phyloP scores from a whole-genome alignment of 495 filamentous ascomycete species.

The Physcia stellaris region DNA sequence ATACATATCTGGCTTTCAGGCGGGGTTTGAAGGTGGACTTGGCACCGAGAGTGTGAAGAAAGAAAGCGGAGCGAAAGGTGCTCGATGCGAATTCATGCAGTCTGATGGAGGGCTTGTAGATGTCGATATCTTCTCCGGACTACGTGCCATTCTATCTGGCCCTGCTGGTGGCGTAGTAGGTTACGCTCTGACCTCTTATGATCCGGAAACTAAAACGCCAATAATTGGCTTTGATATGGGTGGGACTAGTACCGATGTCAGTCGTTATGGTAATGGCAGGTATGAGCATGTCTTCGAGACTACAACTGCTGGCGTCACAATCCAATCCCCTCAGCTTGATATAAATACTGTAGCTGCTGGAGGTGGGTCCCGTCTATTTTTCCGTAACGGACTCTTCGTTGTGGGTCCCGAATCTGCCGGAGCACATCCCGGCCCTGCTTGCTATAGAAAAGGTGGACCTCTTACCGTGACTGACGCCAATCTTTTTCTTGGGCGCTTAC shows the following conservation, averaged over 20 bases:
- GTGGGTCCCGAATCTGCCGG: constrained; percentile 90
- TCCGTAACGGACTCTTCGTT: constrained; percentile 87
- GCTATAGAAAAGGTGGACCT: constrained; percentile 88
- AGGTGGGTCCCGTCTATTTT: constrained; percentile 80
- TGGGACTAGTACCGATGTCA: constrained; percentile 91
- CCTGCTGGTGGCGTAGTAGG: constrained; percentile 69
- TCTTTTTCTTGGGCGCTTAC: constrained; percentile 68
- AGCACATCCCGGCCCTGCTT: constrained; percentile 86
- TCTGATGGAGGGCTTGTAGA: constrained; percentile 43
- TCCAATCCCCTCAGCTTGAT: constrained; percentile 89
- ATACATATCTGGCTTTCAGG: constrained; percentile 80
- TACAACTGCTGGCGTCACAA: constrained; percentile 87
- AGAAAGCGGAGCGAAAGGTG: constrained; percentile 50
- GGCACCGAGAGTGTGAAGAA: constrained; percentile 31
- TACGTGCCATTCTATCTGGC: constrained; percentile 45
- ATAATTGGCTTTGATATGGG: constrained; percentile 98
- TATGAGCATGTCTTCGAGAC: constrained; percentile 98
- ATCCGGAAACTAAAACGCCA: constrained; percentile 69
- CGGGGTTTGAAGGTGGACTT: constrained; percentile 41
- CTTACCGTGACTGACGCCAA: constrained; percentile 92
- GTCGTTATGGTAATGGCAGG: constrained; percentile 72
- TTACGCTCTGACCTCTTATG: constrained; percentile 88
- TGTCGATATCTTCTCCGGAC: constrained; percentile 41
- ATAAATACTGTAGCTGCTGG: constrained; percentile 97
- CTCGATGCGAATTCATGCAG: constrained; percentile 40